Evolutionary conservation across 163 green algal genomes (phyloP).

Genomic region (Chlorella variabilis): DNA sequence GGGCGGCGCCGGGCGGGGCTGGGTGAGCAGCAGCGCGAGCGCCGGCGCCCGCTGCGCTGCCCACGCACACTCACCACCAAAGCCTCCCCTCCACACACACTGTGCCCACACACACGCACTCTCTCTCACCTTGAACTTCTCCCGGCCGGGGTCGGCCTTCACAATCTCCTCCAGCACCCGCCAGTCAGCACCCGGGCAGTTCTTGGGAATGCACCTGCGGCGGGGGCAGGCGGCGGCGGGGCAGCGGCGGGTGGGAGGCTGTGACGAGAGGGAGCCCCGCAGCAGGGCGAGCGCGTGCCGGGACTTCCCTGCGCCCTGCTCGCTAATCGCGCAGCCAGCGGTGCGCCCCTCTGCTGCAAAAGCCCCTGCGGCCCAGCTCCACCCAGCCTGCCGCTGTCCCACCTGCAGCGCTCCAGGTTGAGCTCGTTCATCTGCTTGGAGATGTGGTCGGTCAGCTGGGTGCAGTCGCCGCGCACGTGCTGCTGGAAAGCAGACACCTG

Average conservation of each 20-base stretch:
- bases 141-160: conserved; percentile 63
- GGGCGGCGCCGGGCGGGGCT: not conserved
- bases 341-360: too few relatives aligned
- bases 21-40: too few relatives aligned
- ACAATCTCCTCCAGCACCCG: conserved; percentile 88
- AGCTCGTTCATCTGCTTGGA: conserved; percentile 98
- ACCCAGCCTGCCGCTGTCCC: not conserved
- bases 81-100: too few relatives aligned
- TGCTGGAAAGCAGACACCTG: conserved; percentile 86
- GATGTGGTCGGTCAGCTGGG: conserved; percentile 87
- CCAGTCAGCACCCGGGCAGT: conserved; percentile 93
- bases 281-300: too few relatives aligned
- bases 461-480: conserved; percentile 67
- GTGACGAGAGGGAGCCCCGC: not conserved
- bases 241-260: not conserved
- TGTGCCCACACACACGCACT: too few relatives aligned
- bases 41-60: too few relatives aligned
- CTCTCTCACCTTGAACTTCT: conserved; percentile 76
- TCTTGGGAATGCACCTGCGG: conserved; percentile 91
- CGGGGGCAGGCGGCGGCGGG: not conserved
- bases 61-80: too few relatives aligned
- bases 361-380: too few relatives aligned
- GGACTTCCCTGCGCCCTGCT: too few relatives aligned
- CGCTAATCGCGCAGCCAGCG: too few relatives aligned
- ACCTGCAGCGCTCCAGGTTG: conserved; percentile 93